These are phyloP conservation scores for Dillenia turbinata DNA, from an alignment of 164 flowering plant species.

Conservation along the genomic window DNA sequence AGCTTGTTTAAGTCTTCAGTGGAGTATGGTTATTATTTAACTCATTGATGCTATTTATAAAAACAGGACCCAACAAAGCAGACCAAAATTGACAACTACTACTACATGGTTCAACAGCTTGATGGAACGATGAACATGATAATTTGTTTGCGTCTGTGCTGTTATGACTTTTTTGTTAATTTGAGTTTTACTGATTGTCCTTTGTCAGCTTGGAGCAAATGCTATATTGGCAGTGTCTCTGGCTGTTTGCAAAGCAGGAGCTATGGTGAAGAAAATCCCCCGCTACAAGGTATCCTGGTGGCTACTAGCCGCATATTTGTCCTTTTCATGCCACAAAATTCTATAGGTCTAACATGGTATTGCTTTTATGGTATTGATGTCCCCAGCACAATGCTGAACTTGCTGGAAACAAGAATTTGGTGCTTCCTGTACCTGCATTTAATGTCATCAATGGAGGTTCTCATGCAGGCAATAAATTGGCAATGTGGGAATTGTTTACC, in stretches of 20 bases:
- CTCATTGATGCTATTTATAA: neutral
- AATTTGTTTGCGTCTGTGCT: neutral
- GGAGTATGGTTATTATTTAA: no score
- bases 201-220: conserved; percentile 46
- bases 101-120: conserved; percentile 48
- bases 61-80: conserved; percentile 41
- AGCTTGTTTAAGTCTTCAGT: no score
- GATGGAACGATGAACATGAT: conserved; percentile 41
- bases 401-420: conserved; percentile 41
- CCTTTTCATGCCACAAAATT: neutral
- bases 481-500: conserved; percentile 31
- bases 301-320: neutral
- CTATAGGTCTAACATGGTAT: neutral
- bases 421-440: conserved; percentile 49
- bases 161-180: neutral
- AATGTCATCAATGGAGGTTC: conserved; percentile 53
- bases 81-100: conserved; percentile 31
- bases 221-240: conserved; percentile 47
- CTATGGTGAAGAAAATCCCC: conserved; percentile 35
- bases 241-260: conserved; percentile 48
- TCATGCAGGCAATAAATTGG: conserved; percentile 47
- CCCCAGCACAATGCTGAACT: conserved; percentile 43
- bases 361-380: no score
- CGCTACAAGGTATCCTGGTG: conserved; percentile 30
- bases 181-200: neutral